These are phyloP conservation scores for Purshia tridentata DNA, from an alignment of 306 rosid species.

Conservation along the genomic window DNA sequence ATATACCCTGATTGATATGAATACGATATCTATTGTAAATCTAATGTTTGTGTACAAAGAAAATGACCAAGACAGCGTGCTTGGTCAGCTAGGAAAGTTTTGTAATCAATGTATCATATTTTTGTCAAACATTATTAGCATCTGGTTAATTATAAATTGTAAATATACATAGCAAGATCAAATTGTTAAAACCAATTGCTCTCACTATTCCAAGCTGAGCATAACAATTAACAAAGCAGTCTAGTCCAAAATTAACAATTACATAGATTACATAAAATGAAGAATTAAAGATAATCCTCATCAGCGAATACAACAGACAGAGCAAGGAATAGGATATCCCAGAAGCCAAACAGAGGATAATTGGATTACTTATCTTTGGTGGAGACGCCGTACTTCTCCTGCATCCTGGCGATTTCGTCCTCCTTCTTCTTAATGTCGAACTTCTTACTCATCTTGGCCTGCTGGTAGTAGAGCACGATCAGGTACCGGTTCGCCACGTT, in stretches of 20 bases:
- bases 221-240: not conserved
- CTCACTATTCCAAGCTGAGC: not conserved
- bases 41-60: slow-evolving; percentile 44
- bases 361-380: slow-evolving; percentile 73
- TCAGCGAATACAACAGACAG: not conserved
- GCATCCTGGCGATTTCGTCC: slow-evolving; percentile 81
- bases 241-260: no score
- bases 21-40: slow-evolving; percentile 49
- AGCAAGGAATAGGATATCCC: not conserved
- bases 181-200: not conserved
- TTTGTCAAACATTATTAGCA: slow-evolving; percentile 25
- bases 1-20: slow-evolving; percentile 34
- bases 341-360: not conserved
- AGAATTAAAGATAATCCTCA: not conserved
- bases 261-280: slow-evolving; percentile 2
- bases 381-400: slow-evolving; percentile 86
- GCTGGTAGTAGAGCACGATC: slow-evolving; percentile 90
- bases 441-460: slow-evolving; percentile 95
- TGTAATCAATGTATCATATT: slow-evolving; percentile 50
- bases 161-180: slow-evolving; percentile 28
- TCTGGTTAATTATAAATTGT: slow-evolving; percentile 36
- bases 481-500: slow-evolving; percentile 89
- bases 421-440: slow-evolving; percentile 90
- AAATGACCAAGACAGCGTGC: not conserved
- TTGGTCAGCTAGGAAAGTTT: slow-evolving; percentile 56